phyloP scores from a whole-genome alignment of 495 filamentous ascomycete genomes.

The Entonaema liquescens region DNA sequence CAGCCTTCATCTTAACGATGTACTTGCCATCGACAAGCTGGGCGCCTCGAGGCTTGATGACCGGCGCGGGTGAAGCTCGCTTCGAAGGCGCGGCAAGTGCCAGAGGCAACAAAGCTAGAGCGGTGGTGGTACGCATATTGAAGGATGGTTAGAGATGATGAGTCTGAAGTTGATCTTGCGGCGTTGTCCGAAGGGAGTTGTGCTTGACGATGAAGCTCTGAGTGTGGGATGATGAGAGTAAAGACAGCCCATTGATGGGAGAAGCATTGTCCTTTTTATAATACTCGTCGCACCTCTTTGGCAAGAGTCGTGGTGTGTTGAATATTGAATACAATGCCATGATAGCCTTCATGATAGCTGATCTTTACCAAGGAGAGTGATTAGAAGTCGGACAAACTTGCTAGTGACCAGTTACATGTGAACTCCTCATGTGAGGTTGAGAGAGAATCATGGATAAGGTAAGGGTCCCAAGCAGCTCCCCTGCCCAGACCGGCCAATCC shows the following conservation, averaged over 20 bases:
- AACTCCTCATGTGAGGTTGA: conserved; percentile 32
- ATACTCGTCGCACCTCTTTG: conserved; percentile 3
- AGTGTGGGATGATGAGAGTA: conserved; percentile 17
- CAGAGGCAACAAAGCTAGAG: conserved; percentile 44
- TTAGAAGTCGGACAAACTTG: conserved; percentile 12
- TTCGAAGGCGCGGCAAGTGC: conserved; percentile 44
- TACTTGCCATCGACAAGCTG: conserved; percentile 52
- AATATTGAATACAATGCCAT: conserved; percentile 20
- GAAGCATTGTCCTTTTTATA: conserved; percentile 19
- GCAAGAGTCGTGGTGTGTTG: conserved; percentile 3
- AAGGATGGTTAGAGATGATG: background rate
- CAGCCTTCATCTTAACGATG: conserved; percentile 55
- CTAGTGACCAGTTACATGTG: conserved; percentile 31
- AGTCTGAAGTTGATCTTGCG: background rate
- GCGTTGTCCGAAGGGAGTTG: conserved; percentile 4
- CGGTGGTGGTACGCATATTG: conserved; percentile 42
- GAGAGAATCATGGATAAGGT: conserved; percentile 25
- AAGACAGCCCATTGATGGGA: conserved; percentile 2
- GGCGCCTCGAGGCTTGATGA: conserved; percentile 39
- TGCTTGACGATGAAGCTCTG: conserved; percentile 8
- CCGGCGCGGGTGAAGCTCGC: conserved; percentile 39
- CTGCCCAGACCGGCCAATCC: conserved; percentile 23
- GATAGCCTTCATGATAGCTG: conserved; percentile 26
- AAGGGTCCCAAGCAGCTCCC: conserved; percentile 24
- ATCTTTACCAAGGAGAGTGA: conserved; percentile 25